A percentile compares a stretch with the other conserved stretches of the same genome.
Conservation (phyloP, 768 basidiomycete species). For the Tylopilus intermedius region DNA sequence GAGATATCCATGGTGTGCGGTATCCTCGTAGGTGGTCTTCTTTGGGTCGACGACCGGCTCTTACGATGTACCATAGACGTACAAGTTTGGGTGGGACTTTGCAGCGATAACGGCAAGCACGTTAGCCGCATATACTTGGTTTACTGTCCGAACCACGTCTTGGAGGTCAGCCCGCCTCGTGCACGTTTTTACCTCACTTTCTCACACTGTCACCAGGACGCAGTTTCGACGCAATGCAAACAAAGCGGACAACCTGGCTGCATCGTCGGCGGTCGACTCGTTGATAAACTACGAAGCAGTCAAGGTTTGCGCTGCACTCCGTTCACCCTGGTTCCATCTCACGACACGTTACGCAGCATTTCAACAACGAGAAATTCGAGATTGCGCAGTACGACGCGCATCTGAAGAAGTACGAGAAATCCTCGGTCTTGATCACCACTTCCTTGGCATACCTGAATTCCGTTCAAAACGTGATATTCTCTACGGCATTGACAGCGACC, state of each 20-base stretch:
- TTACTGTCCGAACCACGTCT: slow-evolving; percentile 91
- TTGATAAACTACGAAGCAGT: slow-evolving; percentile 98
- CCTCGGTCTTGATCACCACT: slow-evolving; percentile 92
- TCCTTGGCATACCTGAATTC: slow-evolving; percentile 91
- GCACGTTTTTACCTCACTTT: background rate
- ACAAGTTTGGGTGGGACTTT: slow-evolving; percentile 97
- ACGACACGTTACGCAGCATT: slow-evolving; percentile 53
- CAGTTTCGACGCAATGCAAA: slow-evolving; percentile 93
- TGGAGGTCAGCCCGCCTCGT: slow-evolving; percentile 63
- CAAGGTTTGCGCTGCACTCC: slow-evolving; percentile 54
- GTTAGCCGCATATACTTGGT: slow-evolving; percentile 92
- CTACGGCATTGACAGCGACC: slow-evolving; percentile 83
- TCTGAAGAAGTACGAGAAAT: slow-evolving; percentile 80
- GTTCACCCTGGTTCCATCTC: background rate
- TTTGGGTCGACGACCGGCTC: background rate
- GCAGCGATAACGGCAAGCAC: slow-evolving; percentile 84
- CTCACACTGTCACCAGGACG: slow-evolving; percentile 48
- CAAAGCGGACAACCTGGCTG: slow-evolving; percentile 93
- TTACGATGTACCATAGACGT: slow-evolving; percentile 53
- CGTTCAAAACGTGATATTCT: slow-evolving; percentile 96
- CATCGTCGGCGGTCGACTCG: slow-evolving; percentile 89
- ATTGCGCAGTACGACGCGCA: slow-evolving; percentile 89
- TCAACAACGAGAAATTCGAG: slow-evolving; percentile 95
- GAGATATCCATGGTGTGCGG: slow-evolving; percentile 97
- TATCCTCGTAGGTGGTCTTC: slow-evolving; percentile 63